Conservation (phyloP, 176 grass and related monocot genomes). For the Hsuehochloa calcarea region DNA sequence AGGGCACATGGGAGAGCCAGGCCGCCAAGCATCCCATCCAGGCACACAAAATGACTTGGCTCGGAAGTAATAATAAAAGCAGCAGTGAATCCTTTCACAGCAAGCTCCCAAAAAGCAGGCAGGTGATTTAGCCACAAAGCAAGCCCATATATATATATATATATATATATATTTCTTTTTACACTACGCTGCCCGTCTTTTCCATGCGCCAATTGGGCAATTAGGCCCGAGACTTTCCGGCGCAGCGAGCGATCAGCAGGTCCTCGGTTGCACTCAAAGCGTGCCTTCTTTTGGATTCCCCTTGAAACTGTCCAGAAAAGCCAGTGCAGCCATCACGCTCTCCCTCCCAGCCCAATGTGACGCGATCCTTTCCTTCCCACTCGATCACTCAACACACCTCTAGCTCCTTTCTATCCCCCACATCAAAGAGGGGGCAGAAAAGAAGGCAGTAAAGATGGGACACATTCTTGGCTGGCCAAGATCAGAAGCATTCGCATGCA, state of each 20-base stretch:
- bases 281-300: constrained; percentile 16
- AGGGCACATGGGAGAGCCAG: background rate
- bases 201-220: background rate
- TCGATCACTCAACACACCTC: background rate
- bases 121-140: constrained; percentile 25
- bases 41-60: constrained; percentile 4
- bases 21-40: background rate
- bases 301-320: constrained; percentile 46
- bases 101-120: background rate
- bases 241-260: background rate
- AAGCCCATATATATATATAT: background rate
- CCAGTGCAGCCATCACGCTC: constrained; percentile 44
- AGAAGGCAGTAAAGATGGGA: background rate
- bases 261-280: constrained; percentile 40
- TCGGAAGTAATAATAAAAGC: background rate
- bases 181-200: background rate
- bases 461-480: background rate
- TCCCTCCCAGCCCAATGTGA: constrained; percentile 53
- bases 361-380: constrained; percentile 37
- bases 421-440: background rate
- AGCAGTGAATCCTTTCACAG: background rate
- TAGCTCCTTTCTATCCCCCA: background rate
- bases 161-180: background rate
- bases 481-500: background rate
- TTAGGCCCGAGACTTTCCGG: constrained; percentile 25